A percentile compares a stretch with the other conserved stretches of the same genome.
Conservation (phyloP, 2,329 filamentous ascomycete genomes). For the Aspergillus sp. region DNA sequence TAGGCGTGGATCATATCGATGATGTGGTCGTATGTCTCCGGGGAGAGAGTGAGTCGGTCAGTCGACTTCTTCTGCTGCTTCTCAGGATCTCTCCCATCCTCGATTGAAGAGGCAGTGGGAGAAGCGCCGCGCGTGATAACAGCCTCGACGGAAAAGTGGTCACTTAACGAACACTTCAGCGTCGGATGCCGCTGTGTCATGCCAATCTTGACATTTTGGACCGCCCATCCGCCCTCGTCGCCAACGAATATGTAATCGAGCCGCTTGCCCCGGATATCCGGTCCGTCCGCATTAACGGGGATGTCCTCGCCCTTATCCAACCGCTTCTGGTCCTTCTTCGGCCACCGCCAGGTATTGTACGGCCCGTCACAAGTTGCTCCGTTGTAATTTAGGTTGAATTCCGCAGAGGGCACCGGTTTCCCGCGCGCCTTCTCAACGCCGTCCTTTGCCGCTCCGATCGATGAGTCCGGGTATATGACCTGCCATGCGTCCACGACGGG, state of each 20-base stretch:
- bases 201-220: constrained; percentile 77
- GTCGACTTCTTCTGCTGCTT: neutral
- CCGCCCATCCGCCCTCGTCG: constrained; percentile 66
- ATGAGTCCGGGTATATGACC: constrained; percentile 79
- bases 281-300: constrained; percentile 65
- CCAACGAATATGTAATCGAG: constrained; percentile 93
- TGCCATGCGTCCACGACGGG: constrained; percentile 85
- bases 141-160: constrained; percentile 90
- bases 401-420: constrained; percentile 72
- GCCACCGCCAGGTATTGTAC: constrained; percentile 94
- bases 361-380: constrained; percentile 85
- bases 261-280: constrained; percentile 78
- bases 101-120: neutral
- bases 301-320: constrained; percentile 69
- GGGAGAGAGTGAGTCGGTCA: constrained; percentile 43
- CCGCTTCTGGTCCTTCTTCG: constrained; percentile 68
- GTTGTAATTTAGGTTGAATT: constrained; percentile 77
- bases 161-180: constrained; percentile 83
- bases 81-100: neutral
- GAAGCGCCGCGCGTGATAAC: constrained; percentile 61
- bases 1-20: constrained; percentile 73
- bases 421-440: constrained; percentile 68
- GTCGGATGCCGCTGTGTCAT: constrained; percentile 82
- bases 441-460: constrained; percentile 73
- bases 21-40: constrained; percentile 70